Percentiles rank a stretch among this genome's conserved stretches.
phyloP scores from a whole-genome alignment of 2,329 filamentous ascomycete genomes.

The Chrysoporthe cubensis region DNA sequence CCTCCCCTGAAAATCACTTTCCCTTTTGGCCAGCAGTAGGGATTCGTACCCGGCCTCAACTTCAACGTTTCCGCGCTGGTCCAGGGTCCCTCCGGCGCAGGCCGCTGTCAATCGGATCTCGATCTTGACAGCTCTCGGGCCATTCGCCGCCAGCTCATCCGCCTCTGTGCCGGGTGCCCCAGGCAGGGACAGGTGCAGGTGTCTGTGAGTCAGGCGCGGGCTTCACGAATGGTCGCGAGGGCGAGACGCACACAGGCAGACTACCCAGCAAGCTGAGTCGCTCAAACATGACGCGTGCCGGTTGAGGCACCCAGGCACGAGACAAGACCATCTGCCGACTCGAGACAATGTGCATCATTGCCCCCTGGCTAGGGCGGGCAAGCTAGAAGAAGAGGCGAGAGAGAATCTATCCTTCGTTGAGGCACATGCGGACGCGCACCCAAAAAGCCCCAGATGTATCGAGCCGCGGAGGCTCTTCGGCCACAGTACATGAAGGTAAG shows the following conservation, averaged over 20 bases:
- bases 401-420: too few relatives aligned
- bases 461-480: too few relatives aligned
- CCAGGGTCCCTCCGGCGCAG: constrained; percentile 1
- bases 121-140: background rate
- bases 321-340: too few relatives aligned
- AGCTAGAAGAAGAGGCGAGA: too few relatives aligned
- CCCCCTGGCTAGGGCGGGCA: too few relatives aligned
- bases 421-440: too few relatives aligned
- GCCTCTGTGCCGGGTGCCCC: background rate
- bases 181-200: background rate
- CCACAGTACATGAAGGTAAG: too few relatives aligned
- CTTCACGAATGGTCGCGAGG: background rate
- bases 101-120: background rate
- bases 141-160: constrained; percentile 1
- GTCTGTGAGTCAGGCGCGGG: background rate
- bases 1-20: constrained; percentile 13
- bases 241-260: background rate
- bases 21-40: constrained; percentile 2
- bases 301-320: too few relatives aligned
- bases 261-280: background rate
- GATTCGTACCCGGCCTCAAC: background rate
- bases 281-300: too few relatives aligned
- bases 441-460: too few relatives aligned
- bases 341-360: too few relatives aligned
- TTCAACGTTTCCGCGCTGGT: background rate